Evolutionary conservation across 495 filamentous ascomycete species (phyloP), one percentile per base, ranked within the genome.

Genomic region (Neurospora sp.): DNA sequence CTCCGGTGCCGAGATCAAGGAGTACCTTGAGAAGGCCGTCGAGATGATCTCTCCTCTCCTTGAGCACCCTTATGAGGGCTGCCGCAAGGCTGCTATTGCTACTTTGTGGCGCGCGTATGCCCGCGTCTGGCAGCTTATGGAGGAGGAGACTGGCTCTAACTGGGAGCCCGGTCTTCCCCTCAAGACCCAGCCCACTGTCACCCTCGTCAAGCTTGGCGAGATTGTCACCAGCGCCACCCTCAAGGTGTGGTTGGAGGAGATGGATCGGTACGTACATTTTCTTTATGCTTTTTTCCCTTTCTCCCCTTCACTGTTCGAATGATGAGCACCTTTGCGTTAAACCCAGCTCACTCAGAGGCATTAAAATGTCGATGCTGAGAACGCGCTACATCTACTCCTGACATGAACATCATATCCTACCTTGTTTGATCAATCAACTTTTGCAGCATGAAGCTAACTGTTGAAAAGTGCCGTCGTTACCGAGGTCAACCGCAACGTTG

Each of bases 261-360:
- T 89, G 77, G 96, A 98, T 82, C 90, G 94, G 96, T 97, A 91
- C 76, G 91, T 88, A 77, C 61, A 70, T 73, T 44, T 74, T 72
- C 61, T 68, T 70, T 66, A 31, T 31, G 3, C 48, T n/a, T 70
- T 41, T 71, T 72, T 74, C 38, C 74, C 8, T 16, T 44, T 39
- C 72, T 74, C 38, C 74, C 8, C 16, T 44, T 39, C 72, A 22
- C 5, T 35, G n/a, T 78, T 79, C 76, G 81, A 80, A 94, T 95
- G 94, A 98, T 97, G 93, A 97, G 83, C 82, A 88, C 83, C 48
- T 82, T 82, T 84, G 89, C 93, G 93, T 93, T 96, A 93, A 91
- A 94, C 95, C 94, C 94, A 98, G 94, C 94, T 98, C 95, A 97
- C 95, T 97, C 91, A 91, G 91, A 98, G 88, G 89, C 92, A 85